Percentiles rank a stretch among this genome's conserved stretches.
These are phyloP conservation scores for Cryptococcus jaspeensis DNA, from an alignment of 1,284 basidiomycete species.

Conservation along the genomic window DNA sequence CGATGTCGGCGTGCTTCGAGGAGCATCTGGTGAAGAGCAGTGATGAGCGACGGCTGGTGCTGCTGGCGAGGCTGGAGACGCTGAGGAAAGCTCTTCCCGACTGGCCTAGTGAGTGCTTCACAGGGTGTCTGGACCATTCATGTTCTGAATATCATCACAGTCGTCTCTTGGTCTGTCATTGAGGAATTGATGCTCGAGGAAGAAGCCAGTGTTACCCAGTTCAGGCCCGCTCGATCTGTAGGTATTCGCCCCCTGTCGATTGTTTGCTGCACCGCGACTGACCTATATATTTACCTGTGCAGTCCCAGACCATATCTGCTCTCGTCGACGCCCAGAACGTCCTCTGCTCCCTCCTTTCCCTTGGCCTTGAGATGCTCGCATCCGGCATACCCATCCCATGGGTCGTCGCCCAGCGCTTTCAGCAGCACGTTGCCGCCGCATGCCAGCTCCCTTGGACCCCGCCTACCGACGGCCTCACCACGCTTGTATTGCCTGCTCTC, in stretches of 20 bases:
- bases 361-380: slow-evolving; percentile 41
- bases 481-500: slow-evolving; percentile 35
- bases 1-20: slow-evolving; percentile 38
- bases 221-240: slow-evolving; percentile 15
- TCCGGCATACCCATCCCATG: slow-evolving; percentile 32
- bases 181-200: slow-evolving; percentile 37
- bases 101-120: slow-evolving; percentile 37
- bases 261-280: background rate
- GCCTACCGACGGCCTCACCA: slow-evolving; percentile 20
- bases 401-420: slow-evolving; percentile 34
- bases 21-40: slow-evolving; percentile 35
- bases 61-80: slow-evolving; percentile 26
- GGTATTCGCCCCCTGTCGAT: background rate
- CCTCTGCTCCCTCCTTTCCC: slow-evolving; percentile 25
- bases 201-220: slow-evolving; percentile 23
- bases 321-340: slow-evolving; percentile 33
- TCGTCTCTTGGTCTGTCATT: slow-evolving; percentile 37
- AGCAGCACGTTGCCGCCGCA: slow-evolving; percentile 39
- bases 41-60: slow-evolving; percentile 33
- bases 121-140: background rate
- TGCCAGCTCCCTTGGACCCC: slow-evolving; percentile 31
- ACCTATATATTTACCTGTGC: background rate
- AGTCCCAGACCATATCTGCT: slow-evolving; percentile 27
- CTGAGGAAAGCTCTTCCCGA: slow-evolving; percentile 21
- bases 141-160: slow-evolving; percentile 10